Evolutionary conservation across 768 basidiomycete species (phyloP).

Genomic region (Mycena metata): DNA sequence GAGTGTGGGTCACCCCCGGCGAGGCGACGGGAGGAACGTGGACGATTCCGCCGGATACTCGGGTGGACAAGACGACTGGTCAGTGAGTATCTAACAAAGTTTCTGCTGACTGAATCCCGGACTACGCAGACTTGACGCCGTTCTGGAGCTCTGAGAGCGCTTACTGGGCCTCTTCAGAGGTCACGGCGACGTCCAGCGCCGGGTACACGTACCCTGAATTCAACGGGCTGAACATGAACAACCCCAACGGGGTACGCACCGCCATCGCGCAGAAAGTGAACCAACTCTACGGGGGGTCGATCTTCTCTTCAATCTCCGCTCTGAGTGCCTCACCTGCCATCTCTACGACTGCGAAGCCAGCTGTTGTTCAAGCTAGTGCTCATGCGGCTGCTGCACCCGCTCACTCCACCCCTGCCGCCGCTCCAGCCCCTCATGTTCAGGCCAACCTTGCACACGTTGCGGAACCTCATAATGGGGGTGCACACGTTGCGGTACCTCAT

Average conservation of each 20-base stretch:
- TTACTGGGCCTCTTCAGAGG: constrained; percentile 56
- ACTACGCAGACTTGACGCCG: constrained; percentile 56
- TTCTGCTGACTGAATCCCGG: constrained; percentile 3
- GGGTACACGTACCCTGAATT: constrained; percentile 68
- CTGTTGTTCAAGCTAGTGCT: background rate
- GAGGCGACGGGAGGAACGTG: constrained; percentile 49
- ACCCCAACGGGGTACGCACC: constrained; percentile 43
- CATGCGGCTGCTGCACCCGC: background rate
- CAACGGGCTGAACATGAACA: constrained; percentile 51
- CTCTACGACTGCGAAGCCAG: constrained; percentile 1
- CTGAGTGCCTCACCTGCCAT: background rate
- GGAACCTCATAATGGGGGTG: background rate
- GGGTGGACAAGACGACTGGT: constrained; percentile 48
- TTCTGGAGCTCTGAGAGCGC: constrained; percentile 56
- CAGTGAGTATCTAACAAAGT: constrained; percentile 19
- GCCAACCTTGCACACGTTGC: background rate
- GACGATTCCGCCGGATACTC: constrained; percentile 45
- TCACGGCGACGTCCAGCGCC: constrained; percentile 48
- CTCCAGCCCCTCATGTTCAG: background rate
- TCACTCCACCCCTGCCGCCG: background rate
- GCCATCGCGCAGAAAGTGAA: constrained; percentile 54
- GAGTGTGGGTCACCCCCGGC: constrained; percentile 53
- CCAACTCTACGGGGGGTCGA: constrained; percentile 49
- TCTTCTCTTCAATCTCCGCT: background rate
- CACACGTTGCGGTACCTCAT: background rate